Evolutionary conservation across 495 filamentous ascomycete genomes (phyloP), one percentile per base, ranked within the genome.

Genomic region (Apiosordaria backusii): DNA sequence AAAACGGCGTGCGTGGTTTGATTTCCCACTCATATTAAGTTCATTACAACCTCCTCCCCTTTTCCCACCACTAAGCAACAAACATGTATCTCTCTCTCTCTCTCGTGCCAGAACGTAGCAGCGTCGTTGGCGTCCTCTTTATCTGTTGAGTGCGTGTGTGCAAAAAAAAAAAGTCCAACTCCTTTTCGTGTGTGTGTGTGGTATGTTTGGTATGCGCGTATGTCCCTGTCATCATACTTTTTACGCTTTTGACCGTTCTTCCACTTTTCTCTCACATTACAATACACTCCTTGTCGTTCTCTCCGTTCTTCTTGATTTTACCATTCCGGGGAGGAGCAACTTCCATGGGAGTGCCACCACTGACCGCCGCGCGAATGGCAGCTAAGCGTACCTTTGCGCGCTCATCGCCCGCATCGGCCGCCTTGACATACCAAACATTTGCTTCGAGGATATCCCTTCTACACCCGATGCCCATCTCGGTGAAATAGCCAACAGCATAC

Each of bases 361-460:
- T 89, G 16, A 91, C 90, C 16, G 96, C 95, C 0, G 90, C 90
- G 22, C 87, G 86, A 66, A 99, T 98, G 9, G 91, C 89, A 40
- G 90, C 89, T 25, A 99, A 83, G 4, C 95, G 85, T 65, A 92
- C 88, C 73, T 90, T 92, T 19, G 95, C 95, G 21, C 92, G 86
- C 70, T 92, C 89, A 68, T 98, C 94, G 54, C 94, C 95, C 54
- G 92, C 88, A 65, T 96, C 95, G 10, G 95, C 96, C 2, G 95
- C 94, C 76, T 90, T 90, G 61, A 98, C 96, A 73, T 99, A 99
- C 96, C 94, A 98, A 7, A 97, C 91, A 71, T 98, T 98, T 63
- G 95, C 94, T 74, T 97, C 92, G 65, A 99, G 84, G 2, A 92
- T 87, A 75, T 99, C 95, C 22, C 93, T 88, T 4, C 92, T 90